Evolutionary conservation across 2,329 filamentous ascomycete species (phyloP).

Genomic region (Akanthomyces dipterigenus): DNA sequence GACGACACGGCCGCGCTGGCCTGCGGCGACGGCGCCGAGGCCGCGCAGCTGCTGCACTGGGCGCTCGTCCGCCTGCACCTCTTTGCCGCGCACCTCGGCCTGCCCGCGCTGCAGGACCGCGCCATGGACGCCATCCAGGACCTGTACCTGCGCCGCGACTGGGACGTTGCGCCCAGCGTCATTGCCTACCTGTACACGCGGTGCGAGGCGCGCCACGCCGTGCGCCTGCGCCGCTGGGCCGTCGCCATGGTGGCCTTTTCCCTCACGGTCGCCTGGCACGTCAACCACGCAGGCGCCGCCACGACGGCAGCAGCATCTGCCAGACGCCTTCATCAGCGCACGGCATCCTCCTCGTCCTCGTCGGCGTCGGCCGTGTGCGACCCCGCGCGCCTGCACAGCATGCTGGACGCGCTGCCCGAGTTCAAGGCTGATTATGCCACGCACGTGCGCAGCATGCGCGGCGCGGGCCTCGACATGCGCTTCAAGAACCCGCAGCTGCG

Average conservation of each 20-base stretch:
- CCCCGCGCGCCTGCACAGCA: constrained; percentile 32
- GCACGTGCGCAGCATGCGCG: constrained; percentile 46
- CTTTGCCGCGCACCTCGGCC: constrained; percentile 46
- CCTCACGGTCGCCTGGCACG: constrained; percentile 26
- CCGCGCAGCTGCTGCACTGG: constrained; percentile 43
- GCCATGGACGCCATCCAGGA: constrained; percentile 55
- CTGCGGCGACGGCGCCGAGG: constrained; percentile 19
- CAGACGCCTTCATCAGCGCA: neutral
- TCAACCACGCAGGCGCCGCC: constrained; percentile 24
- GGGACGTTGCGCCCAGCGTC: constrained; percentile 48
- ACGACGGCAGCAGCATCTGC: constrained; percentile 15
- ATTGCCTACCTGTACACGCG: constrained; percentile 47
- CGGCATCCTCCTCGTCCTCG: neutral
- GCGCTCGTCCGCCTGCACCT: constrained; percentile 50
- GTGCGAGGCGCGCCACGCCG: constrained; percentile 41
- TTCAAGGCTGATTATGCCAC: constrained; percentile 44
- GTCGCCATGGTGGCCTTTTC: constrained; percentile 56
- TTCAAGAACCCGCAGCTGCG: constrained; percentile 56
- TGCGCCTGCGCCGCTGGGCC: constrained; percentile 51
- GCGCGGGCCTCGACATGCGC: constrained; percentile 42
- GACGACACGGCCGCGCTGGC: constrained; percentile 32
- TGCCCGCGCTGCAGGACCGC: constrained; percentile 46
- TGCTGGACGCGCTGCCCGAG: constrained; percentile 38
- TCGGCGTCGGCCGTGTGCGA: constrained; percentile 3
- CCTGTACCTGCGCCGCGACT: constrained; percentile 51